Evolutionary conservation across 371 early-diverging fungal species (phyloP).

Genomic region (Ordospora pajunii): DNA sequence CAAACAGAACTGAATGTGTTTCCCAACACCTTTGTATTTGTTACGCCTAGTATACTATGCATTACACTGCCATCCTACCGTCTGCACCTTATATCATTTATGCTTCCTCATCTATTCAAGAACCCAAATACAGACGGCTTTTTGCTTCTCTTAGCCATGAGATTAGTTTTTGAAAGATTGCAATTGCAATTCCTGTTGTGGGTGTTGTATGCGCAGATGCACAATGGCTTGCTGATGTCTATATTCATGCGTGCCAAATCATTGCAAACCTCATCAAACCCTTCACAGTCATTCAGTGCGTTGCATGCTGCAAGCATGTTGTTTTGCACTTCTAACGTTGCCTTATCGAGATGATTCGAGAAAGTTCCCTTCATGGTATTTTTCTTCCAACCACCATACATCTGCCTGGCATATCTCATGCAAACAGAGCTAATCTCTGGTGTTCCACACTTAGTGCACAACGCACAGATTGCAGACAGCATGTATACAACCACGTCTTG

Average conservation of each 20-base stretch:
- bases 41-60: too few relatives aligned
- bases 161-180: neutral
- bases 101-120: neutral
- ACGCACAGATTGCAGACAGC: slow-evolving; percentile 1
- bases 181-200: slow-evolving; percentile 20
- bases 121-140: neutral
- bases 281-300: neutral
- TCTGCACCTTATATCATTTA: too few relatives aligned
- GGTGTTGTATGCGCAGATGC: neutral
- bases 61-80: too few relatives aligned
- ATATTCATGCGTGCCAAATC: slow-evolving; percentile 8
- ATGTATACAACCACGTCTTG: slow-evolving; percentile 11
- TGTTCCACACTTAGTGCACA: slow-evolving; percentile 19
- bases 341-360: neutral
- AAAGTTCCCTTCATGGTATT: slow-evolving; percentile 1
- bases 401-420: slow-evolving; percentile 12
- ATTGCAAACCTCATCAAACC: slow-evolving; percentile 24
- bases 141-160: neutral
- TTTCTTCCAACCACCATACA: slow-evolving; percentile 31
- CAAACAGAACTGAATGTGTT: too few relatives aligned
- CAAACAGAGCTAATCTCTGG: slow-evolving; percentile 16
- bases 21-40: too few relatives aligned
- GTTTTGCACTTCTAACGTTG: neutral
- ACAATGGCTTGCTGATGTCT: slow-evolving; percentile 5
- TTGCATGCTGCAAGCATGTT: slow-evolving; percentile 24